Conservation (phyloP, 1,139 yeast genomes). For the Petasospora fabianii region DNA sequence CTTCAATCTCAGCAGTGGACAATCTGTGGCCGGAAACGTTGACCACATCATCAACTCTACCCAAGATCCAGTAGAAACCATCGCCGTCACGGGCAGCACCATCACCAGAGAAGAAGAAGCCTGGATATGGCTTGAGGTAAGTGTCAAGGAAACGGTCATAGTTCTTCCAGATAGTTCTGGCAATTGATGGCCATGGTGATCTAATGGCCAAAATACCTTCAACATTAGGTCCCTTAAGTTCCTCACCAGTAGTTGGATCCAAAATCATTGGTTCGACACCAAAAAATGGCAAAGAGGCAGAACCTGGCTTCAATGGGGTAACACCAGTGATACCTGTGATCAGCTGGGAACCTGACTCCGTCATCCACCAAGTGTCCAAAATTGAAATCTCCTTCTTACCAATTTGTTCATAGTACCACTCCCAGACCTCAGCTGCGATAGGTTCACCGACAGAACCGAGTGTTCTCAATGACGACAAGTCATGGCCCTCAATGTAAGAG, state of each 20-base stretch:
- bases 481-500: constrained; percentile 57
- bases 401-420: constrained; percentile 79
- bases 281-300: constrained; percentile 75
- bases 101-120: constrained; percentile 74
- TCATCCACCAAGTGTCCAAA: constrained; percentile 82
- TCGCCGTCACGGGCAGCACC: constrained; percentile 79
- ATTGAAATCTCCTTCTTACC: constrained; percentile 75
- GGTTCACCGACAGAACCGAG: constrained; percentile 92
- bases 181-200: constrained; percentile 75
- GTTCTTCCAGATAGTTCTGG: constrained; percentile 72
- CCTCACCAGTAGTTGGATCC: constrained; percentile 71
- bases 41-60: constrained; percentile 81
- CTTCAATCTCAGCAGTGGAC: constrained; percentile 80
- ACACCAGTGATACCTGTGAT: constrained; percentile 65
- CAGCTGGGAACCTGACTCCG: constrained; percentile 75
- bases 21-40: constrained; percentile 78
- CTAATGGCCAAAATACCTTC: constrained; percentile 76
- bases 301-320: constrained; percentile 76
- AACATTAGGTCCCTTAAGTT: constrained; percentile 55
- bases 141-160: constrained; percentile 67
- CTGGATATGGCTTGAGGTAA: constrained; percentile 65
- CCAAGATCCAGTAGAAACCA: constrained; percentile 77
- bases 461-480: constrained; percentile 63
- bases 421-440: constrained; percentile 91
- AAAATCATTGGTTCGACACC: constrained; percentile 67